A percentile compares a stretch with the other conserved stretches of the same genome.
These are phyloP conservation scores for Pelargonium fulgidum DNA, from an alignment of 441 rosid genomes.

Conservation along the genomic window DNA sequence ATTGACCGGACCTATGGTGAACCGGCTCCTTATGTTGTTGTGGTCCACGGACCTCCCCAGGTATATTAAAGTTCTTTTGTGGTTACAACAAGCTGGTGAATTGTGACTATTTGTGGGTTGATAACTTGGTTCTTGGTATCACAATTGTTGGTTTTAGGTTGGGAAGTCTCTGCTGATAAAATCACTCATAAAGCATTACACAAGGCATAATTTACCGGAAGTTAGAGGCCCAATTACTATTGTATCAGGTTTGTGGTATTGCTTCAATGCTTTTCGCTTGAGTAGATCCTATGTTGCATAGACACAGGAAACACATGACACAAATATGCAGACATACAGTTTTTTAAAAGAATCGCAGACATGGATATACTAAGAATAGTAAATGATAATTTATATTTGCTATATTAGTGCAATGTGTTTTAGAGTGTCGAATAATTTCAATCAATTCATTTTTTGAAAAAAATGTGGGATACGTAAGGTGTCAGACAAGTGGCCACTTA, in stretches of 20 bases:
- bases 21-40: conserved; percentile 72
- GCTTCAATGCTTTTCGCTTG: too few relatives aligned
- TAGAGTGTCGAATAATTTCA: too few relatives aligned
- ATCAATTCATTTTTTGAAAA: too few relatives aligned
- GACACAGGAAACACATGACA: too few relatives aligned
- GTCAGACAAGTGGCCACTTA: too few relatives aligned
- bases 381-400: too few relatives aligned
- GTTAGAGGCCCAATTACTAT: conserved; percentile 82
- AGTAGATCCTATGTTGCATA: too few relatives aligned
- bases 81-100: background rate
- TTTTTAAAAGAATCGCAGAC: too few relatives aligned
- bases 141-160: conserved; percentile 39
- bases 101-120: background rate
- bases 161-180: conserved; percentile 84
- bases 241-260: conserved; percentile 54
- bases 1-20: conserved; percentile 76
- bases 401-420: too few relatives aligned
- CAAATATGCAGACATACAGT: too few relatives aligned
- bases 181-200: conserved; percentile 70
- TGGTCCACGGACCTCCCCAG: conserved; percentile 88
- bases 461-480: too few relatives aligned
- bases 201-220: conserved; percentile 69
- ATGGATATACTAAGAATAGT: too few relatives aligned
- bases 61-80: conserved; percentile 25
- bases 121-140: background rate